phyloP scores from a whole-genome alignment of 2,329 filamentous ascomycete species.

The Lachnellula arida region DNA sequence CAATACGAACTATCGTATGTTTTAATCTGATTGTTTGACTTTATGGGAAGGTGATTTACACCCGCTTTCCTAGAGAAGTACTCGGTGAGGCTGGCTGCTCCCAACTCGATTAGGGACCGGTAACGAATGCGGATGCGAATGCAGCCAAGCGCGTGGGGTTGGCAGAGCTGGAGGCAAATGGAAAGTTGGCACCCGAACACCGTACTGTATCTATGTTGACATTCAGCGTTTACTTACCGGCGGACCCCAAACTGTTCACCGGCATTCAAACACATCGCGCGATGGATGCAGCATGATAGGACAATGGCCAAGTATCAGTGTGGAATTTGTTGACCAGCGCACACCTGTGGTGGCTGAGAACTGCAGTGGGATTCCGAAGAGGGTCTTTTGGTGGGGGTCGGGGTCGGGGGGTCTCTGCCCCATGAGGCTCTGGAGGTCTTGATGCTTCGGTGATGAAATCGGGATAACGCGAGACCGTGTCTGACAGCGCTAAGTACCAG shows the following conservation, averaged over 20 bases:
- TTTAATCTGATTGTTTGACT: neutral
- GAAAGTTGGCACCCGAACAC: neutral
- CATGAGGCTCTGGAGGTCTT: constrained; percentile 9
- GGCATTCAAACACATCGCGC: neutral
- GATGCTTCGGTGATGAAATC: constrained; percentile 4
- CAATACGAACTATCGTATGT: neutral
- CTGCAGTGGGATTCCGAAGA: neutral
- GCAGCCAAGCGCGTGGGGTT: neutral
- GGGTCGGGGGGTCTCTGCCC: no score
- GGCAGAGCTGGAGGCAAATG: neutral
- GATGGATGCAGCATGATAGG: neutral
- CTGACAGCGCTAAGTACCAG: constrained; percentile 2
- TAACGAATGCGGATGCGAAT: neutral
- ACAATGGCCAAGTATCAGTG: neutral
- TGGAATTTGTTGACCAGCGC: neutral
- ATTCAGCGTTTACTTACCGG: neutral
- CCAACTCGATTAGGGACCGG: neutral
- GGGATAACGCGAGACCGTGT: constrained; percentile 6
- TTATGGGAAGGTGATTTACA: neutral
- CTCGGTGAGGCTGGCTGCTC: constrained; percentile 7
- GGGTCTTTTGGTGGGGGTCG: neutral
- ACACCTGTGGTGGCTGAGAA: constrained; percentile 11
- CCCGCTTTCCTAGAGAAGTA: constrained; percentile 2
- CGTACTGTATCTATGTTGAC: neutral
- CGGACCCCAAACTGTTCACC: constrained; percentile 4